Evolutionary conservation across 2,329 filamentous ascomycete species (phyloP), one percentile per base, ranked within the genome.

Genomic region (Xylaria sp.): DNA sequence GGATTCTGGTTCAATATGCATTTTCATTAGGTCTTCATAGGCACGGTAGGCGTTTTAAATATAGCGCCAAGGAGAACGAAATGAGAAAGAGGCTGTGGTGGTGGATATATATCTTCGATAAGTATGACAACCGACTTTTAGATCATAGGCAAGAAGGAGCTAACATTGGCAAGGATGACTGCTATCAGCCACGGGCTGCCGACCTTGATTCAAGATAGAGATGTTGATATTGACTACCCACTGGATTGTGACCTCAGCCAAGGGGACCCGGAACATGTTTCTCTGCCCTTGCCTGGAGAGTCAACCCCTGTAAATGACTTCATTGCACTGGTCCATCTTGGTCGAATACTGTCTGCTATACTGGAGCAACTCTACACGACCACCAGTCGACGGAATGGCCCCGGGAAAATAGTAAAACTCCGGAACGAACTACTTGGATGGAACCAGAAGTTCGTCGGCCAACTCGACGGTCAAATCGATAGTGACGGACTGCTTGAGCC

Each of bases 61-160:
- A 46, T n/a, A 46, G 41, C 41, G 13, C 41, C 2, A 46, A n/a
- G 18, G 41, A 46, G 41, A 46, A 46, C 41, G 41, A 46, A n/a
- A 18, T 46, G 15, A 46, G 41, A n/a, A 46, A 46, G 41, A 46
- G 41, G 41, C 41, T 46, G 41, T 46, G 18, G 41, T 46, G 41
- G 41, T 46, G 41, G 41, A 46, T n/a, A 46, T 46, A 46, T 46
- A 46, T 46, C 7, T 46, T 46, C 41, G 41, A 46, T 46, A 46
- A 46, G 41, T 46, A 46, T 15, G 41, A 46, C 18, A 46, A n/a
- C 18, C 41, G 18, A 46, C 15, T 18, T 15, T 7, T 15, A 46
- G 15, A 15, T 43, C 15, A 46, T n/a, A 46, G 15, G 41, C 3
- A 7, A 46, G 15, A 46, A 46, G 41, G 4, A n/a, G 15, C 15